These are phyloP conservation scores for Huntiella decipiens DNA, from an alignment of 2,329 filamentous ascomycete genomes.

Conservation along the genomic window DNA sequence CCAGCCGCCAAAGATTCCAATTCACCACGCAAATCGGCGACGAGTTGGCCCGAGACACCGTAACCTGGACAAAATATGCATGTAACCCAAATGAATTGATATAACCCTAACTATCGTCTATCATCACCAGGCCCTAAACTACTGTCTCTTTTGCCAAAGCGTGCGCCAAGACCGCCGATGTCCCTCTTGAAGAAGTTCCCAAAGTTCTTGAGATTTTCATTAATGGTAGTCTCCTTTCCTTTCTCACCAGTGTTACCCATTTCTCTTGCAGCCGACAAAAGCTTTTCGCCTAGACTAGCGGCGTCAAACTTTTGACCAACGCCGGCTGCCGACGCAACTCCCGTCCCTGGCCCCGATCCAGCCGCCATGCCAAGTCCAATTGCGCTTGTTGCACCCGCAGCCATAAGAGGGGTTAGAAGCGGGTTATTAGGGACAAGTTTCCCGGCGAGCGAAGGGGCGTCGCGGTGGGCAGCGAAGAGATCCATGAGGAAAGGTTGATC, in stretches of 20 bases:
- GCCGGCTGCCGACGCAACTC: constrained; percentile 14
- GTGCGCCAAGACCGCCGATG: constrained; percentile 53
- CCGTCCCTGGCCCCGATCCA: not conserved
- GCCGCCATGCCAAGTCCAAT: constrained; percentile 12
- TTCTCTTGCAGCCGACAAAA: constrained; percentile 75
- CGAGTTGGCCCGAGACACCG: too few relatives aligned
- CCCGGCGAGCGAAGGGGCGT: constrained; percentile 46
- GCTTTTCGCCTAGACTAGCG: constrained; percentile 62
- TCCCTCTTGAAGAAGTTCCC: constrained; percentile 91
- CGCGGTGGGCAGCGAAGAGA: constrained; percentile 63
- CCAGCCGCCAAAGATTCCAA: too few relatives aligned
- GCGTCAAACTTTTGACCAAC: constrained; percentile 53
- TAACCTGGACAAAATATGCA: too few relatives aligned
- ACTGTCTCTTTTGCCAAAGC: constrained; percentile 47
- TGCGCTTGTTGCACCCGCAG: constrained; percentile 22
- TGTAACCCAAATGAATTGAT: too few relatives aligned
- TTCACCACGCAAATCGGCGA: too few relatives aligned
- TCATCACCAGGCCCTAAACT: constrained; percentile 17
- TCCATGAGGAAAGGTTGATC: constrained; percentile 74
- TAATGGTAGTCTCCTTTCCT: constrained; percentile 46
- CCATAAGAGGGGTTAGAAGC: constrained; percentile 48
- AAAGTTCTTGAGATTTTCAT: constrained; percentile 88
- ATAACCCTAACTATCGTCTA: constrained; percentile 5
- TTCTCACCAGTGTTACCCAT: constrained; percentile 49
- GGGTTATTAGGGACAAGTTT: constrained; percentile 52